A percentile compares a stretch with the other conserved stretches of the same genome.
Conservation (phyloP, 1,284 basidiomycete species). For the Schizopora paradoxa region DNA sequence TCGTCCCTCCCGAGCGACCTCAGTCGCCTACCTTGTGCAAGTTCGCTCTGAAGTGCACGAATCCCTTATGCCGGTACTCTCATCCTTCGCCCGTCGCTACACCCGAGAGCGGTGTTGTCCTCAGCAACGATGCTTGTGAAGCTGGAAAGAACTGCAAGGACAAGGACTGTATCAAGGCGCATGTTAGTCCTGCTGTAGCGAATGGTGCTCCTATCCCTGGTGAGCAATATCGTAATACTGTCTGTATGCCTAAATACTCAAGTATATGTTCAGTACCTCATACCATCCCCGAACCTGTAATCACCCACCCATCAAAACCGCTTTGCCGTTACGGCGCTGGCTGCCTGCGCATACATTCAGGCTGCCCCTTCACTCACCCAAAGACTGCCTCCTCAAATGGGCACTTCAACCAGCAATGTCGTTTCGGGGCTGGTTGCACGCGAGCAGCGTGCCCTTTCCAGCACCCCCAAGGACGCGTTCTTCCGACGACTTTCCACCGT, state of each 20-base stretch:
- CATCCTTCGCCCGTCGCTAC: constrained; percentile 93
- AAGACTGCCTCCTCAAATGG: constrained; percentile 21
- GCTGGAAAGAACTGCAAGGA: constrained; percentile 83
- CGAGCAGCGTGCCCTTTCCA: constrained; percentile 70
- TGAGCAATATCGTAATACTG: constrained; percentile 28
- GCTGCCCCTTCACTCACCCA: constrained; percentile 71
- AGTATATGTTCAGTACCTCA: constrained; percentile 13
- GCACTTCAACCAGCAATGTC: constrained; percentile 51
- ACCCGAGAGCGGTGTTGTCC: constrained; percentile 84
- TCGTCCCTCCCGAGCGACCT: constrained; percentile 65
- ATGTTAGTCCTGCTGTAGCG: constrained; percentile 79
- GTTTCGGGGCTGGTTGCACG: constrained; percentile 75
- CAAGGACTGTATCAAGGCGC: constrained; percentile 83
- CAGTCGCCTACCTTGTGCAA: constrained; percentile 87
- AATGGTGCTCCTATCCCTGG: constrained; percentile 43
- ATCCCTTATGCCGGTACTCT: constrained; percentile 79
- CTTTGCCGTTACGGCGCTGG: constrained; percentile 70
- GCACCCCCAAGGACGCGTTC: constrained; percentile 73
- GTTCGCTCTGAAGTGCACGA: constrained; percentile 84
- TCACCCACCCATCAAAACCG: constrained; percentile 31
- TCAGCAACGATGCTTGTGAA: constrained; percentile 86
- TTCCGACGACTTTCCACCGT: constrained; percentile 72
- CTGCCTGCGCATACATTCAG: constrained; percentile 57
- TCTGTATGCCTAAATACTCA: neutral
- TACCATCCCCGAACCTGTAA: constrained; percentile 26